These are phyloP conservation scores for Botrytis fabae DNA, from an alignment of 2,329 filamentous ascomycete genomes.

Conservation along the genomic window DNA sequence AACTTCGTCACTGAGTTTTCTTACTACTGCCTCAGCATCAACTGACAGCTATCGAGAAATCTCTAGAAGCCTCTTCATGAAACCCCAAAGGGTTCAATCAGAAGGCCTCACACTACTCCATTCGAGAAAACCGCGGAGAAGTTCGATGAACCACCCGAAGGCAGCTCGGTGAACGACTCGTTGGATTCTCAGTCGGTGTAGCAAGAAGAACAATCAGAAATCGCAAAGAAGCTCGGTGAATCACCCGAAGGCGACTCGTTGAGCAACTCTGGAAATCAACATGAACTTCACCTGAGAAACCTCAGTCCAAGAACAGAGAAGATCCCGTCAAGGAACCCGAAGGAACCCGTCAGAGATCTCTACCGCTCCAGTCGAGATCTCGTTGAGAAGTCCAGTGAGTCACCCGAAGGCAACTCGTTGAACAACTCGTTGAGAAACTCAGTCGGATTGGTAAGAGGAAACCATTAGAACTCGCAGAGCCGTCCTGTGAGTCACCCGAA, in stretches of 20 bases:
- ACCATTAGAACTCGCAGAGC: not conserved
- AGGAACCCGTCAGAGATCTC: not conserved
- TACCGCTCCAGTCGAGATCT: slow-evolving; percentile 5
- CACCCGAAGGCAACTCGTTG: not conserved
- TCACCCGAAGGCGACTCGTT: not conserved
- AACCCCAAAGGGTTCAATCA: not conserved
- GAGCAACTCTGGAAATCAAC: slow-evolving; percentile 1
- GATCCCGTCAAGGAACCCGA: slow-evolving; percentile 3
- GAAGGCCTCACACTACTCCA: slow-evolving; percentile 7
- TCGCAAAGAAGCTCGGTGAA: not conserved
- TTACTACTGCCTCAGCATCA: slow-evolving; percentile 20
- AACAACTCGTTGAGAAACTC: not conserved
- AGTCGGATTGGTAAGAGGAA: slow-evolving; percentile 8
- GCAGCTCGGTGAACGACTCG: not conserved
- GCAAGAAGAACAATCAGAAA: slow-evolving; percentile 15
- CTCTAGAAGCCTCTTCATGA: slow-evolving; percentile 4
- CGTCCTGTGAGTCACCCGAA: not conserved
- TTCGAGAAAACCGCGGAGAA: slow-evolving; percentile 11
- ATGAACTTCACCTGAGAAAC: slow-evolving; percentile 13
- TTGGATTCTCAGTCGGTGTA: slow-evolving; percentile 10
- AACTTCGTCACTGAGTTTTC: slow-evolving; percentile 5
- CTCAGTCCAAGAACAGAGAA: slow-evolving; percentile 15
- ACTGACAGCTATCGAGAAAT: slow-evolving; percentile 9
- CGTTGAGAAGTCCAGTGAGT: not conserved
- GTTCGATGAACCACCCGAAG: not conserved